Percentiles rank a stretch among this genome's conserved stretches.
Conservation (phyloP, 345 rosid genomes). For the Acer yangbiense region DNA sequence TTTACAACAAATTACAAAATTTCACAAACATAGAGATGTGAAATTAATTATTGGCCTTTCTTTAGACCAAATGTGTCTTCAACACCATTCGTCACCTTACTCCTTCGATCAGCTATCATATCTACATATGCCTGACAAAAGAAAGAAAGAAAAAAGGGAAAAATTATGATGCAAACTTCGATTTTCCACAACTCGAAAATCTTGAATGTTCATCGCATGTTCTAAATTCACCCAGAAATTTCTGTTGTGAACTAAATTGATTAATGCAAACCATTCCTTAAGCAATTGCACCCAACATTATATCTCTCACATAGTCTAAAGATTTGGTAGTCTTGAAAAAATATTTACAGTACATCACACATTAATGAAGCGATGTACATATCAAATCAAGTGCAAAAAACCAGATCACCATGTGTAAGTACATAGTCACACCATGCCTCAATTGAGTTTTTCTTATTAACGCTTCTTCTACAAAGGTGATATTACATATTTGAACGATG, state of each 20-base stretch:
- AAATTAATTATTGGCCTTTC: slow-evolving; percentile 43
- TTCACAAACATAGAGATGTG: neutral
- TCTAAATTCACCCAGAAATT: neutral
- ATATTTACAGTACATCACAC: neutral
- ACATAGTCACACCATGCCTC: neutral
- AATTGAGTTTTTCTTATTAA: neutral
- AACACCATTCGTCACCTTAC: slow-evolving; percentile 60
- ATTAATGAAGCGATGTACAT: neutral
- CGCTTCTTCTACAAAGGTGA: neutral
- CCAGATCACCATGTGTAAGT: neutral
- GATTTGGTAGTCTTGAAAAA: neutral
- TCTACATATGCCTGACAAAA: slow-evolving; percentile 61
- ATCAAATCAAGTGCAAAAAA: neutral
- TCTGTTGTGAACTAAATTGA: neutral
- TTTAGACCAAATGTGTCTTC: slow-evolving; percentile 79
- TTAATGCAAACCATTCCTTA: neutral
- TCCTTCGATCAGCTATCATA: slow-evolving; percentile 81
- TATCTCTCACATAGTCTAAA: neutral
- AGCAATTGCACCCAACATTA: neutral
- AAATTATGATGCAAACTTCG: neutral
- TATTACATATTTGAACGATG: neutral
- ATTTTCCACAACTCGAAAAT: neutral
- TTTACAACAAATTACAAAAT: neutral
- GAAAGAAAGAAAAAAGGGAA: neutral
- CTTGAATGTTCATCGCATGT: neutral